Conservation (phyloP, 2,329 filamentous ascomycete genomes). For the Clonostachys solani region DNA sequence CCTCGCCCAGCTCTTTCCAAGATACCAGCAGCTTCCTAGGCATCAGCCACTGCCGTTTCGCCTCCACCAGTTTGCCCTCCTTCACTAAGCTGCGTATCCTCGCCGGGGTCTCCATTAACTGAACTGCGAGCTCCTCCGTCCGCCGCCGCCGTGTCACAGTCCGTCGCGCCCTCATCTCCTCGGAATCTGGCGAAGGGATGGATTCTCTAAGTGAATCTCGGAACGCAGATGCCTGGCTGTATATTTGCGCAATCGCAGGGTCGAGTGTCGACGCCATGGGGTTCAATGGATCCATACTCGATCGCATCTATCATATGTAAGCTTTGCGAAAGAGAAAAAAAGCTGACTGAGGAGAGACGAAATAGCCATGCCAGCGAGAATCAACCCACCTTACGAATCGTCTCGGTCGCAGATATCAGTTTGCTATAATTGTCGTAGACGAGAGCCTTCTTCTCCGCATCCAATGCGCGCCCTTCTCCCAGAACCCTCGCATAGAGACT, state of each 20-base stretch:
- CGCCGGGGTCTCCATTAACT: conserved; percentile 58
- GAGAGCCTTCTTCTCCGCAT: conserved; percentile 93
- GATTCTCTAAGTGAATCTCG: conserved; percentile 43
- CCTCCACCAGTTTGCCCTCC: conserved; percentile 57
- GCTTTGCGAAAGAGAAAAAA: background rate
- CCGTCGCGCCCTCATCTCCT: conserved; percentile 24
- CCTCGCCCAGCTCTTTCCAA: conserved; percentile 52
- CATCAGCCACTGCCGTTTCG: conserved; percentile 51
- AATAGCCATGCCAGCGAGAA: background rate
- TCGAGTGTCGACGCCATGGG: conserved; percentile 70
- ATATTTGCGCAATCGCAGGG: conserved; percentile 71
- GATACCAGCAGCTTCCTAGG: conserved; percentile 43
- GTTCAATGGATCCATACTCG: conserved; percentile 75
- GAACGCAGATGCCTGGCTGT: conserved; percentile 54
- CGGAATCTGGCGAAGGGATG: conserved; percentile 40
- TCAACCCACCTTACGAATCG: conserved; percentile 67
- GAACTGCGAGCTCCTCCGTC: conserved; percentile 54
- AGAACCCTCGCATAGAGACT: conserved; percentile 67
- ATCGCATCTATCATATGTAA: conserved; percentile 54
- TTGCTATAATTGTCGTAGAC: conserved; percentile 99
- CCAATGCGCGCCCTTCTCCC: conserved; percentile 80
- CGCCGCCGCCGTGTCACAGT: conserved; percentile 24
- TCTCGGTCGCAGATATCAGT: conserved; percentile 92
- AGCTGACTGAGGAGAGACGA: background rate
- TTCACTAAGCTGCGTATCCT: conserved; percentile 53